Percentiles rank a stretch among this genome's conserved stretches.
Evolutionary conservation across 164 flowering plant species (phyloP).

Genomic region (Macadamia integrifolia): DNA sequence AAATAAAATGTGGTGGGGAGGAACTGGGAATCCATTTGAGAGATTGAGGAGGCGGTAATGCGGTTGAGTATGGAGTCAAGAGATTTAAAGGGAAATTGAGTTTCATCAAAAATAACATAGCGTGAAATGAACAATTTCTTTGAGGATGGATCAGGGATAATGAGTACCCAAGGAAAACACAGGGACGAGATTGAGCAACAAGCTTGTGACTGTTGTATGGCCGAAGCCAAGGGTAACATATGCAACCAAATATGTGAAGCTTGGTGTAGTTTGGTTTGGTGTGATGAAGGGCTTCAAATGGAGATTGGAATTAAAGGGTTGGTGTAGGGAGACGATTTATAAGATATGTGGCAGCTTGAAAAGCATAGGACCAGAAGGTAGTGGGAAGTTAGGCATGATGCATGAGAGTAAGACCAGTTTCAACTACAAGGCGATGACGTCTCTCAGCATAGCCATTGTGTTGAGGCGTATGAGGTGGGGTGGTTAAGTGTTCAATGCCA

Average conservation of each 20-base stretch:
- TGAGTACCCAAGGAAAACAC: constrained; percentile 10
- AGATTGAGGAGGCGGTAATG: background rate
- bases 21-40: background rate
- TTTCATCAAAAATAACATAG: background rate
- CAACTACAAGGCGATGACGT: constrained; percentile 4
- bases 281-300: background rate
- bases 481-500: constrained; percentile 1
- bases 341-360: background rate
- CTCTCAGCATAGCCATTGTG: constrained; percentile 7
- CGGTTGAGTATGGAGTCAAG: background rate
- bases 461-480: constrained; percentile 3
- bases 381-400: constrained; percentile 3
- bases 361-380: background rate
- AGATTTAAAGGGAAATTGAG: background rate
- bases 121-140: background rate
- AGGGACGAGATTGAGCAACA: background rate
- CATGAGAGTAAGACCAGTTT: constrained; percentile 1
- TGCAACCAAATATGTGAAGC: background rate
- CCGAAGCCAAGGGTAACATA: background rate
- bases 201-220: constrained; percentile 7
- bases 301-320: background rate
- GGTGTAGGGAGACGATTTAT: constrained; percentile 4
- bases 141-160: background rate
- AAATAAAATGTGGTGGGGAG: no score
- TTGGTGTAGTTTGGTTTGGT: background rate